Base-by-base conservation (phyloP, 2,329 filamentous ascomycete genomes). In the Leptographium wingfieldii region DNA sequence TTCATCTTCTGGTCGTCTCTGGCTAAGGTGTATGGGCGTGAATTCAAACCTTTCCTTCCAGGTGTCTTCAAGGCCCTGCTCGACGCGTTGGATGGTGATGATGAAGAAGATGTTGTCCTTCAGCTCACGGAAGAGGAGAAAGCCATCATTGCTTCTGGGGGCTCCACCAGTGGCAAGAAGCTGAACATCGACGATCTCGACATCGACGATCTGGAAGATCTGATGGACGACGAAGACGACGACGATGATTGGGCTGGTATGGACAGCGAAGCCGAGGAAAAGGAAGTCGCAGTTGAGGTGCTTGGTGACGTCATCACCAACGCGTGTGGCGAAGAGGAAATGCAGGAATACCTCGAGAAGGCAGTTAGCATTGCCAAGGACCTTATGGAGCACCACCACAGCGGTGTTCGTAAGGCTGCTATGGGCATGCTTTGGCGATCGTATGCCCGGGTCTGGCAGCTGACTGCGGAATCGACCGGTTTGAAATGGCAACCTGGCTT, bases 1-100 rank as follows among this genome's bases (percentile, higher is more conserved):
- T 99, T 96, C 76, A 95, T 97, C 63, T 81, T 99, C 59, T 99
- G 94, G 92, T 91, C 90, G 65, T 90, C 89, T 49, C 85, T 99
- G 70, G 88, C 92, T 63, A 95, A 95, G 77, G 90, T 97, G 11
- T 97, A 97, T 73, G 86, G 87, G 68, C 87, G 90, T 69, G 80
- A 91, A 59, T 92, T 95, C 63, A 82, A 84, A 60, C 85, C 88
- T 61, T 94, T 90, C 75, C 80, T 94, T 7, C 78, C 82, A 0
- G 88, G 87, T 57, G 88, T 90, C 57, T 87, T 92, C 71, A 84
- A 87, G 70, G 86, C 86, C 59, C 81, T 97, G 29, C 87, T 94
- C 65, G 85, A 90, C 62, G 92, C 90, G 69, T 80, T 97, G 35
- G 86, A 95, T 69, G 83, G 96, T 35, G 86, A 95, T 67, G 85